These are phyloP conservation scores for Fusarium mangiferae DNA, from an alignment of 2,329 filamentous ascomycete genomes.

Conservation along the genomic window DNA sequence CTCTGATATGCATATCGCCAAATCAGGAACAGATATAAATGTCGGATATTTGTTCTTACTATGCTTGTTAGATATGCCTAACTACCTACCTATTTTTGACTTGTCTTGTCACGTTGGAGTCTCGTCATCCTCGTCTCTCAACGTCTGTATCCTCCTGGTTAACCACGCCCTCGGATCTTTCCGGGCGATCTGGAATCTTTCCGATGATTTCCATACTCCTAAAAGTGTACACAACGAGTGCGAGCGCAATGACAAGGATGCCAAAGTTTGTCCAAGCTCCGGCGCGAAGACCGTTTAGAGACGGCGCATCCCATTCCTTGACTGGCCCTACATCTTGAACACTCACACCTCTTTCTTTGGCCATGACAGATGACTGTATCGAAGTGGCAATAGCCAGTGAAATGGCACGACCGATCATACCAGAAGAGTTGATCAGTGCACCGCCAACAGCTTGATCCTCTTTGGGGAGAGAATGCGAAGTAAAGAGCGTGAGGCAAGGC, in stretches of 20 bases:
- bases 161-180: conserved; percentile 38
- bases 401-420: conserved; percentile 73
- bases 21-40: not conserved
- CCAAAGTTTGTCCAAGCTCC: conserved; percentile 65
- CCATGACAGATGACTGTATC: conserved; percentile 71
- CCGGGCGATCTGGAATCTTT: conserved; percentile 44
- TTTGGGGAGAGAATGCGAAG: conserved; percentile 68
- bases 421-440: conserved; percentile 73
- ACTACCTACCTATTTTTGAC: not conserved
- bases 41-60: not conserved
- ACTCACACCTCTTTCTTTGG: conserved; percentile 54
- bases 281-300: conserved; percentile 60
- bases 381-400: conserved; percentile 73
- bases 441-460: conserved; percentile 76
- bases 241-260: conserved; percentile 55
- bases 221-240: conserved; percentile 59
- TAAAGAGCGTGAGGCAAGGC: conserved; percentile 73
- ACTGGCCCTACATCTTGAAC: conserved; percentile 58
- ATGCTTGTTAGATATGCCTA: not conserved
- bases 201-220: conserved; percentile 64
- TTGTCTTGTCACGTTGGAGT: not conserved
- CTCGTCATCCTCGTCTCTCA: conserved; percentile 20
- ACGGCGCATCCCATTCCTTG: conserved; percentile 56
- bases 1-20: not conserved
- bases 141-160: conserved; percentile 30